Conservation (phyloP, 208 protist species). For the Entamoeba moshkovskii region DNA sequence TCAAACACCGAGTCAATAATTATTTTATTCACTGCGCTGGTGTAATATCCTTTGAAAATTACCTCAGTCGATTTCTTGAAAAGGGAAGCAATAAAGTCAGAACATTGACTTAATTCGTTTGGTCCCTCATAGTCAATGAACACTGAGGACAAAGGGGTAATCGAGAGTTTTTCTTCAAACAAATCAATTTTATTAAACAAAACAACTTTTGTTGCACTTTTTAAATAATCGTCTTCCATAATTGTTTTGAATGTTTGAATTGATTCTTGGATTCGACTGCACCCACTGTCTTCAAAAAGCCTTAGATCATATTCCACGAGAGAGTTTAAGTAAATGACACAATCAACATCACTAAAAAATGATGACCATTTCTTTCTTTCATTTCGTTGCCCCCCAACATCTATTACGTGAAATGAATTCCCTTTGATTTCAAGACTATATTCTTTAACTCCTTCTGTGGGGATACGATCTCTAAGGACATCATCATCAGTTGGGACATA, state of each 20-base stretch:
- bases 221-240: conserved; percentile 52
- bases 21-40: no score
- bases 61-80: no score
- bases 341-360: conserved; percentile 59
- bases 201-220: conserved; percentile 48
- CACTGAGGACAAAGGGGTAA: conserved; percentile 35
- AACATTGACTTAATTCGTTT: no score
- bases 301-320: conserved; percentile 52
- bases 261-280: conserved; percentile 57
- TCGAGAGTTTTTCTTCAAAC: conserved; percentile 54
- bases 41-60: no score
- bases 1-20: no score
- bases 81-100: no score
- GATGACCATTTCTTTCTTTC: conserved; percentile 65
- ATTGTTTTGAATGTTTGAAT: conserved; percentile 57
- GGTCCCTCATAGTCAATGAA: conserved; percentile 58
- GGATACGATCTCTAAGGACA: conserved; percentile 32
- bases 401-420: conserved; percentile 43
- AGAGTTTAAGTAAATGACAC: conserved; percentile 49
- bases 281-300: conserved; percentile 48
- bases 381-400: conserved; percentile 60
- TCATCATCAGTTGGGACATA: conserved; percentile 11
- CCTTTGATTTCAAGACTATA: conserved; percentile 41
- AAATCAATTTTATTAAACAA: conserved; percentile 66
- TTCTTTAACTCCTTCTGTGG: conserved; percentile 63